Evolutionary conservation across 805 yeast species (phyloP).

Genomic region (Starmerella stigmatis): DNA sequence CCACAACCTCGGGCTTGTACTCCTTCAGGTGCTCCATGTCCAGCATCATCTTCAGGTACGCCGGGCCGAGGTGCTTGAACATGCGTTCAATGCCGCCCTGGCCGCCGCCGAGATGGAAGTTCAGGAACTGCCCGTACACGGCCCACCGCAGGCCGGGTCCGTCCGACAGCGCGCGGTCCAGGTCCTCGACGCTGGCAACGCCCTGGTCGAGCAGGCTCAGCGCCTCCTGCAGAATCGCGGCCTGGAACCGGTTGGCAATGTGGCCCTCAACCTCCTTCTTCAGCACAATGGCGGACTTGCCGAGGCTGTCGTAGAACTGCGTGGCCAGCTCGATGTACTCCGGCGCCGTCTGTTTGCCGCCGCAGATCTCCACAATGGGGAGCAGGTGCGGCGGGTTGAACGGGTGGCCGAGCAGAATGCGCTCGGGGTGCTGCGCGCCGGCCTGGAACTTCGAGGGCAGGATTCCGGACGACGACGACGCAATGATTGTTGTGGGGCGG

Average conservation of each 20-base stretch:
- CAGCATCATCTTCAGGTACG: slow-evolving; percentile 10
- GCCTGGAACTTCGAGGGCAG: slow-evolving; percentile 15
- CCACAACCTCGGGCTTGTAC: slow-evolving; percentile 10
- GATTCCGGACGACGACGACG: slow-evolving; percentile 16
- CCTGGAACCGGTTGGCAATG: slow-evolving; percentile 19
- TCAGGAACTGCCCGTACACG: slow-evolving; percentile 14
- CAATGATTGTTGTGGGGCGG: slow-evolving; percentile 11
- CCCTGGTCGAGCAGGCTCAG: slow-evolving; percentile 12
- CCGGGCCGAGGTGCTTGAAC: slow-evolving; percentile 16
- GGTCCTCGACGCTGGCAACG: slow-evolving; percentile 15
- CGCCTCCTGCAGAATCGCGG: slow-evolving; percentile 16
- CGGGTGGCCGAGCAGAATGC: slow-evolving; percentile 19
- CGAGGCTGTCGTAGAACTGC: slow-evolving; percentile 10
- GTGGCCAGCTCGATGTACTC: slow-evolving; percentile 7
- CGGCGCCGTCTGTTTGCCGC: slow-evolving; percentile 11
- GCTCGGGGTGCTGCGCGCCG: slow-evolving; percentile 16
- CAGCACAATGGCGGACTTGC: slow-evolving; percentile 14
- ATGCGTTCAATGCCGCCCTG: slow-evolving; percentile 11
- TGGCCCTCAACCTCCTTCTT: slow-evolving; percentile 18
- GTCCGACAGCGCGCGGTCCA: slow-evolving; percentile 16
- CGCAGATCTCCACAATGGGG: slow-evolving; percentile 17
- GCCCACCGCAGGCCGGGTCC: slow-evolving; percentile 20
- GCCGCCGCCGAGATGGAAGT: slow-evolving; percentile 19
- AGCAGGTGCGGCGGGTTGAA: slow-evolving; percentile 18
- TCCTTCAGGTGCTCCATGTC: slow-evolving; percentile 13